Base-by-base conservation (phyloP, 805 yeast genomes). In the Cyberlindnera mrakii region DNA sequence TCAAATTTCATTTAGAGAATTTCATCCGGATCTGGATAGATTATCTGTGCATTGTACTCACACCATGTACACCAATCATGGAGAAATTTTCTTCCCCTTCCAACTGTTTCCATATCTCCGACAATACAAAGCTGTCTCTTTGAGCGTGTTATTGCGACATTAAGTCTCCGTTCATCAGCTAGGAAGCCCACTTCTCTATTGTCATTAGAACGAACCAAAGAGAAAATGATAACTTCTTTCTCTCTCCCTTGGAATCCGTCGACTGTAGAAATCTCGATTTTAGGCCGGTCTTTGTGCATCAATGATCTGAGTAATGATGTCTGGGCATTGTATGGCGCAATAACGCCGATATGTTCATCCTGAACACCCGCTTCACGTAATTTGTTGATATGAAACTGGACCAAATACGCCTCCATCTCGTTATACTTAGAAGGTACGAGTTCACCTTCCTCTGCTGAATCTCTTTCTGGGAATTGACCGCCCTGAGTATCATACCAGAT, bases 241-340 rank as follows among this genome's bases (percentile, higher is more conserved):
- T 91, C 99, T 48, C 97, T 70, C 1, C 99, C 99, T 66, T 91
- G 99, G 56, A 91, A 93, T 1, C 97, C 97, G 65, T 91, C 99
- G 5, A 91, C 91, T 0, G 97, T 87, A 5, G 95, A 78, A 0
- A 90, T 76, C 57, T 91, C 98, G 6, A 91, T 66, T 3, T 48
- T 57, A 0, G 74, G 49, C 13, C 43, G 70, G 1, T 41, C 35
- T 4, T 33, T 39, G n/a, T 44, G 46, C 4, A 47, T 47, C 35
- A 47, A 10, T 10, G 47, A 36, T 34, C 54, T 55, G 10, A 91
- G 51, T 13, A 75, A 55, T 0, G 82, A 60, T 0, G 89, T 95
- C 58, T 91, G 99, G 0, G 96, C 95, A 55, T 76, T 81, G 57
- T 91, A 91, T 0, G 99, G 98, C 0, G 96, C 77, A 30, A 91